Base-by-base conservation (phyloP, 805 yeast species). In the Zygoascus flipseniorum region DNA sequence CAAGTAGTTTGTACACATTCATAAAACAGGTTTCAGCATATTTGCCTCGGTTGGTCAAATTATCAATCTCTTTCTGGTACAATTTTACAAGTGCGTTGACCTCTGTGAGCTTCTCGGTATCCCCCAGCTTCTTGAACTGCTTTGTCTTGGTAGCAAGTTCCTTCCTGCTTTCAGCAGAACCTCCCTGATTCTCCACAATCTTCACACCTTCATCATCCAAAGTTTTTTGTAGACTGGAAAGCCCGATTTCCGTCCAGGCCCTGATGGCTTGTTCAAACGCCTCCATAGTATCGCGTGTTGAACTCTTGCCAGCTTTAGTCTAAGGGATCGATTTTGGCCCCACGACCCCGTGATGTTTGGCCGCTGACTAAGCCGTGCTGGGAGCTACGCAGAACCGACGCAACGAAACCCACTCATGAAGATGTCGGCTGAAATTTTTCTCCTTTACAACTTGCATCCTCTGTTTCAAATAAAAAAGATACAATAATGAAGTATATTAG, bases 21-120 rank as follows among this genome's bases (percentile, higher is more conserved):
- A 89, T 79, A 62, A 93, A 85, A 31, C 82, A 76, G 41, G 76
- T 73, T 63, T 93, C 98, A 1, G 86, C 80, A 46, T 68, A 73
- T 64, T 90, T 88, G 52, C 87, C 82, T 57, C 93, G 80, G 59
- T 80, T 80, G 1, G 97, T 87, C 58, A 92, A 72, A 43, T 75
- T 72, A 66, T 92, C 99, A 62, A 92, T 86, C 65, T 89, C 97
- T 53, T 82, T 79, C 68, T 92, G 99, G 64, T 93, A 92, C 45
- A 81, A 74, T 63, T 79, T 79, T 56, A 92, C 75, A 39, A 92
- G 73, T n/a, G 75, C 69, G 56, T 85, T 85, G 65, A 86, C 67
- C 62, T 83, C 83, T 1, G 65, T 72, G 48, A 89, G 70, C 66
- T 89, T 90, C 50, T 79, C 83, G 13, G 75, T 80, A 52, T 84